Conservation (phyloP, 1,284 basidiomycete species). For the Tremellales sp. region DNA sequence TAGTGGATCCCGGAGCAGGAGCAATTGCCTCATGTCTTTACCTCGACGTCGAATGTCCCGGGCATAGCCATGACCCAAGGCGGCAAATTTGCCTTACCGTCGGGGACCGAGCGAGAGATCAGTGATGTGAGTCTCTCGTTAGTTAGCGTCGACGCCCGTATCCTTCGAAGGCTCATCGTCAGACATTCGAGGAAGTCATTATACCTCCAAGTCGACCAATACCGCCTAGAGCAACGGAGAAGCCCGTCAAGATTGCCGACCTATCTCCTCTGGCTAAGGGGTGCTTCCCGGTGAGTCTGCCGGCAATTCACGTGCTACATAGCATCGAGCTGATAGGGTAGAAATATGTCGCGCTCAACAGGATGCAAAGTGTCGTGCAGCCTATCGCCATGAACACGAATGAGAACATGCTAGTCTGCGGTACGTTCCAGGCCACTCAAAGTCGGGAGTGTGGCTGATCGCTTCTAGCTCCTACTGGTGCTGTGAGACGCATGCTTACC, state of each 20-base stretch:
- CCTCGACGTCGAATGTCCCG: constrained; percentile 59
- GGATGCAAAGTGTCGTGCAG: constrained; percentile 94
- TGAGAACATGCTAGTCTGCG: constrained; percentile 94
- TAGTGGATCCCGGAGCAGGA: constrained; percentile 57
- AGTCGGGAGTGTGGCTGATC: neutral
- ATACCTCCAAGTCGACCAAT: constrained; percentile 80
- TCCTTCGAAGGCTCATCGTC: constrained; percentile 3
- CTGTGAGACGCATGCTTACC: constrained; percentile 59
- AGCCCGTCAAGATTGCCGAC: constrained; percentile 66
- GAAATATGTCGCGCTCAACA: constrained; percentile 84
- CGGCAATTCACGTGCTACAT: constrained; percentile 5
- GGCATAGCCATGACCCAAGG: constrained; percentile 59
- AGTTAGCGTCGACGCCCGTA: neutral
- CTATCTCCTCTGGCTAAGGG: constrained; percentile 74
- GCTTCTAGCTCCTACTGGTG: constrained; percentile 82
- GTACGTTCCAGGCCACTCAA: constrained; percentile 53
- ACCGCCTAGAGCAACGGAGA: constrained; percentile 70
- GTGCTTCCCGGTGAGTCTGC: constrained; percentile 80
- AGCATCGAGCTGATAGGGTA: constrained; percentile 37
- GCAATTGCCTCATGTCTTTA: constrained; percentile 83
- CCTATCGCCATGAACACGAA: constrained; percentile 90
- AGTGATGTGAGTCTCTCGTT: constrained; percentile 57
- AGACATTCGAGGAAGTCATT: constrained; percentile 66
- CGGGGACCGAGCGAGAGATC: constrained; percentile 70
- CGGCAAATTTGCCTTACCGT: constrained; percentile 72